A percentile compares a stretch with the other conserved stretches of the same genome.
These are phyloP conservation scores for Apiotrichum mycotoxinovorans DNA, from an alignment of 1,284 basidiomycete genomes.

Conservation along the genomic window DNA sequence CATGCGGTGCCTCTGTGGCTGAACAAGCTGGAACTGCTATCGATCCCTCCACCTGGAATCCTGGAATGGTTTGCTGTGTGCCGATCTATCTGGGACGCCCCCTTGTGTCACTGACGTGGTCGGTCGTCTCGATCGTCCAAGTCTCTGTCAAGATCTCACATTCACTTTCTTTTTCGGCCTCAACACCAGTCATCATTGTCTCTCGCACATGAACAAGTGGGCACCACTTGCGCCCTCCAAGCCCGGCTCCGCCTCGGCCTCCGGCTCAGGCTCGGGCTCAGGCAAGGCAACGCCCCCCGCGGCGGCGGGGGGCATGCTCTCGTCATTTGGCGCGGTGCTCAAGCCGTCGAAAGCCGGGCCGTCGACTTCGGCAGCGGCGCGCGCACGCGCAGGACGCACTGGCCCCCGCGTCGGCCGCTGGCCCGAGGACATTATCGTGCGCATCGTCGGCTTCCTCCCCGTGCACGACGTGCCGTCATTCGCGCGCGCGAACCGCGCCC, in stretches of 20 bases:
- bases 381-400: constrained; percentile 21
- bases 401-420: constrained; percentile 66
- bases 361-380: constrained; percentile 15
- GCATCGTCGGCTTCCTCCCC: constrained; percentile 67
- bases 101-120: too few species aligned
- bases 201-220: constrained; percentile 47
- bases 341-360: constrained; percentile 54
- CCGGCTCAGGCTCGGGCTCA: constrained; percentile 50
- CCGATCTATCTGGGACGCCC: too few species aligned
- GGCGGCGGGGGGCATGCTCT: constrained; percentile 59
- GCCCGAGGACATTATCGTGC: constrained; percentile 69
- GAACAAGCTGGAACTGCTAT: too few species aligned
- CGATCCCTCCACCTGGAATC: too few species aligned
- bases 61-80: too few species aligned
- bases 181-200: too few species aligned
- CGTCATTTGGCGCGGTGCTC: constrained; percentile 53
- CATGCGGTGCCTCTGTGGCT: too few species aligned
- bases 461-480: constrained; percentile 74
- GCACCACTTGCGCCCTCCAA: constrained; percentile 41
- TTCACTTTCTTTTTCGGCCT: too few species aligned
- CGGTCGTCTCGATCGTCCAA: too few species aligned
- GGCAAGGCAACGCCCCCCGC: not conserved
- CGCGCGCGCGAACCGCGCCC: constrained; percentile 62
- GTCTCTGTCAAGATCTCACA: too few species aligned
- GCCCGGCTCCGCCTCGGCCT: constrained; percentile 49